Evolutionary conservation across 2,329 filamentous ascomycete genomes (phyloP).

Genomic region (Botrytis elliptica): DNA sequence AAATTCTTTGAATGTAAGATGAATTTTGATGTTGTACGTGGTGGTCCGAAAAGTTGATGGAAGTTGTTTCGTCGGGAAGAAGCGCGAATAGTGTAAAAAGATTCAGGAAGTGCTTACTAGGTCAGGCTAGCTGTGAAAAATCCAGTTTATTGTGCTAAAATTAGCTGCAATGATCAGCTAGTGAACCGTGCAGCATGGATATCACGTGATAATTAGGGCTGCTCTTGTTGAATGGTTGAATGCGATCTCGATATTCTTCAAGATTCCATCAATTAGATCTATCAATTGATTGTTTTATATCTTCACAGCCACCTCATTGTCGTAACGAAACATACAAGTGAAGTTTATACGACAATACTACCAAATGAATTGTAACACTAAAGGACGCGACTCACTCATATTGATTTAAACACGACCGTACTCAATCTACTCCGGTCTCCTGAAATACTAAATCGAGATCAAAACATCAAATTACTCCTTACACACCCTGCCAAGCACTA

Average conservation of each 20-base stretch:
- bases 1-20: neutral
- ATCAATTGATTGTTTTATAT: neutral
- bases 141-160: neutral
- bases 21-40: neutral
- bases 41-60: slow-evolving; percentile 9
- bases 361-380: neutral
- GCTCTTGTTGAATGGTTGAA: neutral
- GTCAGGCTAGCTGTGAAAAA: neutral
- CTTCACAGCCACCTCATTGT: neutral
- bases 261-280: neutral
- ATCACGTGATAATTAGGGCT: neutral
- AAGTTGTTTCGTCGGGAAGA: slow-evolving; percentile 15
- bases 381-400: neutral
- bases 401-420: neutral
- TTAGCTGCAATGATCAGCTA: neutral
- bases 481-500: neutral
- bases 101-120: neutral
- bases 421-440: neutral
- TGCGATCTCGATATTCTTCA: neutral
- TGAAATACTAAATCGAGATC: neutral
- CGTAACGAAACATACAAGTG: neutral
- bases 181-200: accelerated
- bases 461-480: neutral
- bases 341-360: neutral
- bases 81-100: neutral